A percentile compares a stretch with the other conserved stretches of the same genome.
Conservation (phyloP, 2,329 filamentous ascomycete genomes). For the Xylariaceae sp. region DNA sequence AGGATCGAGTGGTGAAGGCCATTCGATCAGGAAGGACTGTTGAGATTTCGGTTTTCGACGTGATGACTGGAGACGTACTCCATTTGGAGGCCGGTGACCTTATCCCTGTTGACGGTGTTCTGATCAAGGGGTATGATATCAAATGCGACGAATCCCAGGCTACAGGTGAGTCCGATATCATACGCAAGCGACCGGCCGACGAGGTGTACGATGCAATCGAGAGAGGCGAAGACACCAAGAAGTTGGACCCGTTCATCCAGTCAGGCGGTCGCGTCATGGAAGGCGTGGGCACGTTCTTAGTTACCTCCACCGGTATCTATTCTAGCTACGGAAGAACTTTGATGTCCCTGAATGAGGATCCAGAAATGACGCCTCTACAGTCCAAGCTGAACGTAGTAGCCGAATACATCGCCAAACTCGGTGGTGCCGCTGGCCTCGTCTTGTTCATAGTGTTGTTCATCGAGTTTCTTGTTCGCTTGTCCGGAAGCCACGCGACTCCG, state of each 20-base stretch:
- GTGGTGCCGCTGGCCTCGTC: conserved; percentile 69
- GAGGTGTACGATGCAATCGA: conserved; percentile 67
- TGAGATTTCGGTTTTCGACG: conserved; percentile 64
- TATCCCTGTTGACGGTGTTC: conserved; percentile 67
- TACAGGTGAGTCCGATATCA: conserved; percentile 72
- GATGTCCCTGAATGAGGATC: conserved; percentile 66
- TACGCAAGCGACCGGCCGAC: conserved; percentile 62
- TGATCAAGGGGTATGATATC: conserved; percentile 67
- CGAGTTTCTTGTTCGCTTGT: conserved; percentile 66
- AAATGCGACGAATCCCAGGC: conserved; percentile 75
- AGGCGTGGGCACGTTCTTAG: conserved; percentile 68
- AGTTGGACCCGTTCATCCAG: conserved; percentile 79
- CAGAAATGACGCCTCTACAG: conserved; percentile 71
- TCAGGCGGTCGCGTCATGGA: conserved; percentile 76
- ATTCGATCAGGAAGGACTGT: conserved; percentile 64
- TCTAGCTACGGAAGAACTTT: conserved; percentile 72
- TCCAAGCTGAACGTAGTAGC: conserved; percentile 70
- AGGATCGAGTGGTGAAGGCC: conserved; percentile 67
- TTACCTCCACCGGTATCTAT: conserved; percentile 67
- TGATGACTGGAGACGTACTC: conserved; percentile 65
- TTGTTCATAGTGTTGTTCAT: conserved; percentile 84
- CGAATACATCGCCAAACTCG: conserved; percentile 71
- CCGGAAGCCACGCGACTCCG: conserved; percentile 44
- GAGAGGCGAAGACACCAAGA: conserved; percentile 58
- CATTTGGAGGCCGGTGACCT: conserved; percentile 71